Conservation (phyloP, 2,329 filamentous ascomycete genomes). For the Penicillium sp. region DNA sequence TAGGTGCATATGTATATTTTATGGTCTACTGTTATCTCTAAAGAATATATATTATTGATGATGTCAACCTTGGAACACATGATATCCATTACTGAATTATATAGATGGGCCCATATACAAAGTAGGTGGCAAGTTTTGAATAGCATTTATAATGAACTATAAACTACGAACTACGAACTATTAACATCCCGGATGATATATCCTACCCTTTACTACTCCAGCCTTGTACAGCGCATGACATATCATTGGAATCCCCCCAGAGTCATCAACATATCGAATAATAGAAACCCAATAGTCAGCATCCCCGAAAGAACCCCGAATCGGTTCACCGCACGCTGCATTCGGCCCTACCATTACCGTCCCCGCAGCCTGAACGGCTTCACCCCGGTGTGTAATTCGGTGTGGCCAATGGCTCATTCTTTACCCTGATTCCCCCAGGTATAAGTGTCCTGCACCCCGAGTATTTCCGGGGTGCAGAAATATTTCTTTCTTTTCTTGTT, state of each 20-base stretch:
- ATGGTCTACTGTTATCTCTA: too few relatives aligned
- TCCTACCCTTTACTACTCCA: neutral
- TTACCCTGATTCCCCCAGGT: slow-evolving; percentile 23
- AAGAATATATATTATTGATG: too few relatives aligned
- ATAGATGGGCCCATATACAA: neutral
- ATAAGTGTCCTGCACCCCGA: slow-evolving; percentile 11
- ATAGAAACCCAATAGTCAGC: slow-evolving; percentile 3
- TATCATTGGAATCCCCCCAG: neutral
- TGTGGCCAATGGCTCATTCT: slow-evolving; percentile 23
- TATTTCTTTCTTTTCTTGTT: slow-evolving; percentile 6
- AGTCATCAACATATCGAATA: neutral
- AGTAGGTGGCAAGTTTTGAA: neutral
- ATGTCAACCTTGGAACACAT: neutral
- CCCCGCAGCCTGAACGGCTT: slow-evolving; percentile 32
- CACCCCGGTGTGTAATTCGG: slow-evolving; percentile 25
- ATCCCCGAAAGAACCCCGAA: slow-evolving; percentile 11
- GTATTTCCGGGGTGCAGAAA: slow-evolving; percentile 6
- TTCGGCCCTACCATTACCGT: slow-evolving; percentile 24
- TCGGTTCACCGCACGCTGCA: slow-evolving; percentile 39
- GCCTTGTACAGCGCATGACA: neutral
- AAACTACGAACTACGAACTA: neutral
- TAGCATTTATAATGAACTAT: neutral
- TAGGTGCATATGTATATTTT: neutral
- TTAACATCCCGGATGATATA: too few relatives aligned
- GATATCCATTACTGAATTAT: neutral